Percentiles rank a stretch among this genome's conserved stretches.
Conservation (phyloP, 768 basidiomycete species). For the Suillus bovinus region DNA sequence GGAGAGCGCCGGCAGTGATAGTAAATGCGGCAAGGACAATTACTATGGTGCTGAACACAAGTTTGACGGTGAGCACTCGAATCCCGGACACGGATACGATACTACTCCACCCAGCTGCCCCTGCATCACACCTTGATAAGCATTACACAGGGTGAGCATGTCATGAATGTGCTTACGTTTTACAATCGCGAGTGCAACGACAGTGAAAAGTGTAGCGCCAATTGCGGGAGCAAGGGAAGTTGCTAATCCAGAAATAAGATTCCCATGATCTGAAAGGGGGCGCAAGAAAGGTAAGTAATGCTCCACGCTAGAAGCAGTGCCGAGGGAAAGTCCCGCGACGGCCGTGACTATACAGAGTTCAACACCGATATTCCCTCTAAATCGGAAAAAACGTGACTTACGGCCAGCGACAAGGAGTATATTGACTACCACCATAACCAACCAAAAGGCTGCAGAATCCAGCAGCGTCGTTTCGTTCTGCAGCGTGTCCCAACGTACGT, state of each 20-base stretch:
- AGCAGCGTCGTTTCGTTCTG: slow-evolving; percentile 54
- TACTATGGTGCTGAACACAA: slow-evolving; percentile 60
- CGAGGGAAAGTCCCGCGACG: slow-evolving; percentile 64
- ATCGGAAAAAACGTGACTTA: slow-evolving; percentile 40
- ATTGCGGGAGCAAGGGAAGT: slow-evolving; percentile 70
- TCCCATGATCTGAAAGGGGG: slow-evolving; percentile 48
- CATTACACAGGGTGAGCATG: neutral
- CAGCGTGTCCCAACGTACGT: slow-evolving; percentile 78
- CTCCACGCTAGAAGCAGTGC: slow-evolving; percentile 70
- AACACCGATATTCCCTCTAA: slow-evolving; percentile 4
- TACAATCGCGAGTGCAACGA: slow-evolving; percentile 51
- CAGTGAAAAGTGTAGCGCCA: slow-evolving; percentile 57
- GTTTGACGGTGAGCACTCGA: slow-evolving; percentile 59
- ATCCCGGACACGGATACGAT: slow-evolving; percentile 63
- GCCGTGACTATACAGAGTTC: slow-evolving; percentile 56
- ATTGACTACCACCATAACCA: slow-evolving; percentile 48
- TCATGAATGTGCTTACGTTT: slow-evolving; percentile 47
- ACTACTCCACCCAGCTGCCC: slow-evolving; percentile 52
- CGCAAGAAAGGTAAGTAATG: slow-evolving; percentile 69
- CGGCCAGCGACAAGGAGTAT: slow-evolving; percentile 57
- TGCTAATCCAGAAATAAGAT: slow-evolving; percentile 61
- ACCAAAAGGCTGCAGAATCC: slow-evolving; percentile 57
- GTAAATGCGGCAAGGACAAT: slow-evolving; percentile 60
- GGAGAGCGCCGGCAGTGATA: slow-evolving; percentile 62
- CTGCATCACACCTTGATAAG: slow-evolving; percentile 33